Base-by-base conservation (phyloP, 2,329 filamentous ascomycete species). In the Ascochyta clinopodiicola region DNA sequence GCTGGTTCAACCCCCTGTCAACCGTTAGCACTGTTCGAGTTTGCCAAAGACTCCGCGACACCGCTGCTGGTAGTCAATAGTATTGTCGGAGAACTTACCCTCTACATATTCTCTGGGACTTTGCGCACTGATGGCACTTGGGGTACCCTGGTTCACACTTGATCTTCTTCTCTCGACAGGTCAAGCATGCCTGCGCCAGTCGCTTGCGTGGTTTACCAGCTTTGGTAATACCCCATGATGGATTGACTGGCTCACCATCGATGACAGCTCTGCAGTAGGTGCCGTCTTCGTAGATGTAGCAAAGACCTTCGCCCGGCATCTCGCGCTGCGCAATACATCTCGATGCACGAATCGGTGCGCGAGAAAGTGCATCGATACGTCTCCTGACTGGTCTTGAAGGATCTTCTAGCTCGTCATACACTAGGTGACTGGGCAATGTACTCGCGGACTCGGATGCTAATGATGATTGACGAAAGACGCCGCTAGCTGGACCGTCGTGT, bases 81-180 rank as follows among this genome's bases (percentile, higher is more conserved):
- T 22, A 25, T 17, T 45, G 21, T 47, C 36, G 24, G 29, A 36
- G 35, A 21, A 75, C 74, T 71, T 64, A 75, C 73, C 90, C 90
- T 76, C 88, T 88, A 84, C 93, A 96, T 17, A 89, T 82, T 43
- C 91, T 85, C 51, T 92, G 91, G 70, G 94, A 94, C 78, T 96
- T 96, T 72, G 95, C 89, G 74, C 93, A 97, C 77, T 96, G 92
- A 49, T 93, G 85, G 67, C 93, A 97, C 64, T 91, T 92, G 35
- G 90, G 90, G 62, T 86, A 89, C 66, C 93, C 92, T 1, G 92
- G 93, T 62, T 96, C 92, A 70, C 93, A 97, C 76, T 96, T 96
- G 79, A 97, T 96, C 82, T 96, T 97, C 86, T 96, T 97, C 78
- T 96, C 92, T 45, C 93, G 86, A 74, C 93, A 97, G 12, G 92